A percentile compares a stretch with the other conserved stretches of the same genome.
Evolutionary conservation across 2,329 filamentous ascomycete genomes (phyloP).

Genomic region (Colletotrichum sp.): DNA sequence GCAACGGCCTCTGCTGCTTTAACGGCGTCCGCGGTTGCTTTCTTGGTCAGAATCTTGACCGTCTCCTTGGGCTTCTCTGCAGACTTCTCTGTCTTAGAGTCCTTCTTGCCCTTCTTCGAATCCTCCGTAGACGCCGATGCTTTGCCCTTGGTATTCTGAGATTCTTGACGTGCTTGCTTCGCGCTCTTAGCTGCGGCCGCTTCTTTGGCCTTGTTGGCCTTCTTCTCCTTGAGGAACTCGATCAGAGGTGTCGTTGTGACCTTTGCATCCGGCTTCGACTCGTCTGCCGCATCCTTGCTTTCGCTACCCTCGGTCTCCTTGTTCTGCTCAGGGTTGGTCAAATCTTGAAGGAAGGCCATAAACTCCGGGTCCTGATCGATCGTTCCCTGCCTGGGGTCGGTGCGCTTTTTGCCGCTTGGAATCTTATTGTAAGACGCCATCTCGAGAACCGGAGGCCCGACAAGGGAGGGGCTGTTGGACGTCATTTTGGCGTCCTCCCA

Average conservation of each 20-base stretch:
- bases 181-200: constrained; percentile 55
- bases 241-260: constrained; percentile 86
- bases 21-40: constrained; percentile 54
- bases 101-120: constrained; percentile 63
- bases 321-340: constrained; percentile 70
- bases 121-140: constrained; percentile 45
- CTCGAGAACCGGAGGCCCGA: constrained; percentile 81
- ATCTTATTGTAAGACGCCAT: constrained; percentile 85
- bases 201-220: constrained; percentile 74
- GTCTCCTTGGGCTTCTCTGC: constrained; percentile 60
- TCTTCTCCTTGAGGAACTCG: constrained; percentile 90
- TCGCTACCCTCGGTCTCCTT: constrained; percentile 52
- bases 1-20: constrained; percentile 50
- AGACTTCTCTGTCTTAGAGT: constrained; percentile 55
- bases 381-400: constrained; percentile 87
- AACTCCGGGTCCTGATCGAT: constrained; percentile 98
- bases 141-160: constrained; percentile 54
- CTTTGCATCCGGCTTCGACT: constrained; percentile 60
- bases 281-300: constrained; percentile 49
- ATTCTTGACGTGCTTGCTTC: constrained; percentile 63
- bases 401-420: constrained; percentile 74
- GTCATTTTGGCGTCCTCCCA: constrained; percentile 87
- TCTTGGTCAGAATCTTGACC: constrained; percentile 68
- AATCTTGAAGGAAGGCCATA: constrained; percentile 85
- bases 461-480: constrained; percentile 71